phyloP scores from a whole-genome alignment of 805 yeast genomes.

The Suhomyces sp. region DNA sequence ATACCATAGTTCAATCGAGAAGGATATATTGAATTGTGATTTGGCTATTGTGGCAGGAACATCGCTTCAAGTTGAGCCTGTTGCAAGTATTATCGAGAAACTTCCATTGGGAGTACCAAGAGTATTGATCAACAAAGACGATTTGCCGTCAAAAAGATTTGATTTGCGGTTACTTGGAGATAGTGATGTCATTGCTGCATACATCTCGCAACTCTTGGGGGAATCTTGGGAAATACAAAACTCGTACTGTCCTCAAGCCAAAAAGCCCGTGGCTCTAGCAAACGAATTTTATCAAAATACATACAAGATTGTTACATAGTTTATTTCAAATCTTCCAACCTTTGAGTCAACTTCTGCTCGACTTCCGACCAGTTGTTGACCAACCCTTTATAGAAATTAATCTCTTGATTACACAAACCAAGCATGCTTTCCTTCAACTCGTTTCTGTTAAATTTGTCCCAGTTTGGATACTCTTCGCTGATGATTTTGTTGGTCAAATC shows the following conservation, averaged over 20 bases:
- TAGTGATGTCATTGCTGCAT: slow-evolving; percentile 41
- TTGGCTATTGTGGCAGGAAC: slow-evolving; percentile 82
- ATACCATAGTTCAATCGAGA: slow-evolving; percentile 29
- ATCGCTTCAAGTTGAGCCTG: slow-evolving; percentile 64
- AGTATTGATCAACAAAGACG: slow-evolving; percentile 38
- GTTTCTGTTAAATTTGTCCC: slow-evolving; percentile 74
- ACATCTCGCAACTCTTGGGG: slow-evolving; percentile 29
- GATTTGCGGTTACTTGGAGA: slow-evolving; percentile 39
- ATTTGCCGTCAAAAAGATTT: slow-evolving; percentile 33
- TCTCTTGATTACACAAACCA: slow-evolving; percentile 72
- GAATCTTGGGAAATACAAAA: slow-evolving; percentile 24
- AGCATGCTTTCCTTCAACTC: slow-evolving; percentile 73
- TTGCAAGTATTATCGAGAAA: slow-evolving; percentile 37
- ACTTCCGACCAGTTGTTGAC: slow-evolving; percentile 69
- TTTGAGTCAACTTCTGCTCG: slow-evolving; percentile 26
- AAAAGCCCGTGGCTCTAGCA: neutral
- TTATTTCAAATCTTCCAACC: slow-evolving; percentile 10
- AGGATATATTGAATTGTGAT: slow-evolving; percentile 70
- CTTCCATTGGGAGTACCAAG: slow-evolving; percentile 36
- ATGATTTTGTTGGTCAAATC: slow-evolving; percentile 46
- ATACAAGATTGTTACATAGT: neutral
- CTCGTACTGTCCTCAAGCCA: neutral
- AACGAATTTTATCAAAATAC: neutral
- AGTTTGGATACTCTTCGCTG: slow-evolving; percentile 54
- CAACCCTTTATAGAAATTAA: slow-evolving; percentile 65